Base-by-base conservation (phyloP, 1,284 basidiomycete genomes). In the Leucoagaricus sp. region DNA sequence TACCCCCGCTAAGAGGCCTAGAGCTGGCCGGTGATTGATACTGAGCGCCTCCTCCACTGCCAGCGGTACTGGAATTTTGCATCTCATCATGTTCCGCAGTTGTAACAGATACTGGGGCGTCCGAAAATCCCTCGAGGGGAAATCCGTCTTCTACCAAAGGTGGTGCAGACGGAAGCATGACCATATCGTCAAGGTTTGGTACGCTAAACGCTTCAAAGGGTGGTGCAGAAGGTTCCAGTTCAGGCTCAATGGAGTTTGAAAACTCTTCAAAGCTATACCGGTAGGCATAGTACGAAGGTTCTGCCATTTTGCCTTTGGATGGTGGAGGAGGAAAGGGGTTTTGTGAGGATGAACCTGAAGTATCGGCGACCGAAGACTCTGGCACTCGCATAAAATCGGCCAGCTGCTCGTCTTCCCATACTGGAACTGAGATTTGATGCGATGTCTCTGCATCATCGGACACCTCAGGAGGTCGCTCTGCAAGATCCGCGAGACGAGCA, bases 401-500 rank as follows among this genome's bases (percentile, higher is more conserved):
- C 33, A 72, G 45, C 23, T 75, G 70, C 47, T 79, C 76, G 58
- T 80, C 78, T 46, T 72, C 63, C 77, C 77, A 79, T 34, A 68
- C 67, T 12, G 78, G 78, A 25, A 68, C 78, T 47, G 74, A 76
- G 3, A 68, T 67, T 49, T 69, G 60, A 5, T 60, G 52, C 9
- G 51, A 55, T 7, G 63, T 55, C n/a, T 38, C 51, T 29, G 57
- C 52, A 31, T 62, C 55, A 12, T 55, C 50, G 12, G 55, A 47
- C 46, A 48, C 57, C 38, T 69, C 70, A 29, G 73, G 74, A 10
- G 88, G 88, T 13, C 79, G 78, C 62, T 85, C 88, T 23, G 82
- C 83, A 40, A 83, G 58, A 17, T 73, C 72, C 0, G 76, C 80
- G 59, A 89, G 76, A 33, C 75, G 79, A 31, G 83, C 84, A 17